These are phyloP conservation scores for Sugiyamaella lignohabitans DNA, from an alignment of 805 yeast genomes.

Conservation along the genomic window DNA sequence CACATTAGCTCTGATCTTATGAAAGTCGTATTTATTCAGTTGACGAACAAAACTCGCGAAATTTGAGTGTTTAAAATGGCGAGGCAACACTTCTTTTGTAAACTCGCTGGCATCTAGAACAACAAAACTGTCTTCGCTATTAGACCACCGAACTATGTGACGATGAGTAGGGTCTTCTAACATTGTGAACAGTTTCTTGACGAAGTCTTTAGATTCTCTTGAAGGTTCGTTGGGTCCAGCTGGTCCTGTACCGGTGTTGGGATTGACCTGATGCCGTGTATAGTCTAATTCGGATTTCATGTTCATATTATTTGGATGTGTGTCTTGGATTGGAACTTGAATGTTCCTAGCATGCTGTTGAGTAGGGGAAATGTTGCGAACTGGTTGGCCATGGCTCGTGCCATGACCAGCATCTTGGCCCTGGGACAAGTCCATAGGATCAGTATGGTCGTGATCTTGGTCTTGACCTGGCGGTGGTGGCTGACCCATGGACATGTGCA, in stretches of 20 bases:
- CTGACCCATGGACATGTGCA: neutral
- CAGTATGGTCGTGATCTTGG: neutral
- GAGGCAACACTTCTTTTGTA: constrained; percentile 80
- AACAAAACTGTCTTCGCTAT: constrained; percentile 77
- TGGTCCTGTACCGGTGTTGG: constrained; percentile 4
- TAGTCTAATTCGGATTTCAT: constrained; percentile 6
- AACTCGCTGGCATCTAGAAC: constrained; percentile 83
- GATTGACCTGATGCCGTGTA: neutral
- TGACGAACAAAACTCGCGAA: constrained; percentile 94
- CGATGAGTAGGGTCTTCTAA: constrained; percentile 73
- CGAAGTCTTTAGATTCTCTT: constrained; percentile 17
- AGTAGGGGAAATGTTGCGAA: too few relatives aligned
- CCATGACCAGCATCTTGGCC: too few relatives aligned
- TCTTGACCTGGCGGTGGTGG: neutral
- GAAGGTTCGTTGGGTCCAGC: neutral
- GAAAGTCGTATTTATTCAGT: constrained; percentile 94
- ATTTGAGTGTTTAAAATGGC: constrained; percentile 90
- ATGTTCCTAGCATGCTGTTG: neutral
- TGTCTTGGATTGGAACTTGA: neutral
- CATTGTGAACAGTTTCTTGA: constrained; percentile 53
- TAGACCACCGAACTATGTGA: constrained; percentile 79
- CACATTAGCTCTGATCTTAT: constrained; percentile 61
- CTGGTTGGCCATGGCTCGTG: too few relatives aligned
- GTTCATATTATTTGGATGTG: constrained; percentile 8
- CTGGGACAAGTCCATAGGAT: too few relatives aligned